phyloP scores from a whole-genome alignment of 495 filamentous ascomycete species.

The Pyronema omphalodes region DNA sequence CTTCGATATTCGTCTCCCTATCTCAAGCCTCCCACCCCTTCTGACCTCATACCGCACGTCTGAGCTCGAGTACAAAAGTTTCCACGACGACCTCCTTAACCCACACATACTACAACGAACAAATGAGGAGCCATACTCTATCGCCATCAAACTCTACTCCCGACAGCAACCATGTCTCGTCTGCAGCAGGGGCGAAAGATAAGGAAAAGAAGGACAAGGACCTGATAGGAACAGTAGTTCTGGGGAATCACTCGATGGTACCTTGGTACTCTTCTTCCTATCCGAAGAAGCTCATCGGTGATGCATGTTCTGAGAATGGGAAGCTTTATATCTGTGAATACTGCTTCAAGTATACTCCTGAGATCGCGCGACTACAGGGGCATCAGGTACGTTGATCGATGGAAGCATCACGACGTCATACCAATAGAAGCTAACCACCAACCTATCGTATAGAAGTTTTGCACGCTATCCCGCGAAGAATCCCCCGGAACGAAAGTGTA shows the following conservation, averaged over 20 bases:
- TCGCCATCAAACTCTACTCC: background rate
- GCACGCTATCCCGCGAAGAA: background rate
- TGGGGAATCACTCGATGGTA: constrained; percentile 54
- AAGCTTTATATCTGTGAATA: constrained; percentile 72
- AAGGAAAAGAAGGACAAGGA: background rate
- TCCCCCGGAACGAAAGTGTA: constrained; percentile 24
- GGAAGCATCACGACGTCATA: constrained; percentile 9
- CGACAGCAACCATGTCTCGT: background rate
- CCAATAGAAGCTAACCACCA: constrained; percentile 32
- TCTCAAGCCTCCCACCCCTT: no score
- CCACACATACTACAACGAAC: no score
- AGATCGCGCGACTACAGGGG: constrained; percentile 29
- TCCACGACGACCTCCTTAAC: no score
- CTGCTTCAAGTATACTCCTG: constrained; percentile 83
- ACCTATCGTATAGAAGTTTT: constrained; percentile 22
- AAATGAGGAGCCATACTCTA: no score
- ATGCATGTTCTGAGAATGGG: constrained; percentile 34
- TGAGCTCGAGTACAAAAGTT: no score
- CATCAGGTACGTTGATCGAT: background rate
- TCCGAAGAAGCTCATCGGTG: constrained; percentile 55
- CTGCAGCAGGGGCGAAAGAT: background rate
- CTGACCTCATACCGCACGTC: no score
- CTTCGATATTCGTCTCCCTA: no score
- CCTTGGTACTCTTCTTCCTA: constrained; percentile 68
- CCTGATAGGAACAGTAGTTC: constrained; percentile 32